phyloP scores from a whole-genome alignment of 805 yeast species.

The Naumovozyma baii region DNA sequence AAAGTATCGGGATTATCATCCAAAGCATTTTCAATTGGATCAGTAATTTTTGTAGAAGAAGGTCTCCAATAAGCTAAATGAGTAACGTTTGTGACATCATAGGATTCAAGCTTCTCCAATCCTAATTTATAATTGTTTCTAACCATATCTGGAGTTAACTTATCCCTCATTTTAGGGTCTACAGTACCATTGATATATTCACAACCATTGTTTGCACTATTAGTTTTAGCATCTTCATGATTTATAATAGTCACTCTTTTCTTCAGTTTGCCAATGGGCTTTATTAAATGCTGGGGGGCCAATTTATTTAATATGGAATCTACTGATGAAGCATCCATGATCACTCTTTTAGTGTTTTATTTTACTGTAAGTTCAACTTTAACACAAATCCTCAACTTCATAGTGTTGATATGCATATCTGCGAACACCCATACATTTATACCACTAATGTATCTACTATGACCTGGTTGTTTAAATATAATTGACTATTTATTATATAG shows the following conservation, averaged over 20 bases:
- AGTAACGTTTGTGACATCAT: constrained; percentile 64
- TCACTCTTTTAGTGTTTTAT: too few relatives aligned
- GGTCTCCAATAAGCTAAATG: constrained; percentile 77
- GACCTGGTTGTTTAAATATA: too few relatives aligned
- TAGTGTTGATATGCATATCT: too few relatives aligned
- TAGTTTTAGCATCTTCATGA: constrained; percentile 10
- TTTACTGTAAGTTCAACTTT: too few relatives aligned
- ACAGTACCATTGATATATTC: constrained; percentile 10
- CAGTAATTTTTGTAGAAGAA: constrained; percentile 65
- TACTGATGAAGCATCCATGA: neutral
- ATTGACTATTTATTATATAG: too few relatives aligned
- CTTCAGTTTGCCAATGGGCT: neutral
- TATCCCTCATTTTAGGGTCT: constrained; percentile 13
- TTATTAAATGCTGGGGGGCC: neutral
- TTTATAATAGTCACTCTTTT: neutral
- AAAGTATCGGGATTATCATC: constrained; percentile 62
- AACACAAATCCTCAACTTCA: neutral
- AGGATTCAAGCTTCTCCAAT: constrained; percentile 14
- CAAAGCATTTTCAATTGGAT: constrained; percentile 60
- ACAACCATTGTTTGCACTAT: constrained; percentile 8
- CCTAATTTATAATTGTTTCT: constrained; percentile 16
- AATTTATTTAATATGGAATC: neutral
- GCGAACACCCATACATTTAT: neutral
- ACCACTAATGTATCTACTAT: neutral
- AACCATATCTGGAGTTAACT: constrained; percentile 11